Percentiles rank a stretch among this genome's conserved stretches.
Evolutionary conservation across 2,329 filamentous ascomycete genomes (phyloP).

Genomic region (Epichloe festucae): DNA sequence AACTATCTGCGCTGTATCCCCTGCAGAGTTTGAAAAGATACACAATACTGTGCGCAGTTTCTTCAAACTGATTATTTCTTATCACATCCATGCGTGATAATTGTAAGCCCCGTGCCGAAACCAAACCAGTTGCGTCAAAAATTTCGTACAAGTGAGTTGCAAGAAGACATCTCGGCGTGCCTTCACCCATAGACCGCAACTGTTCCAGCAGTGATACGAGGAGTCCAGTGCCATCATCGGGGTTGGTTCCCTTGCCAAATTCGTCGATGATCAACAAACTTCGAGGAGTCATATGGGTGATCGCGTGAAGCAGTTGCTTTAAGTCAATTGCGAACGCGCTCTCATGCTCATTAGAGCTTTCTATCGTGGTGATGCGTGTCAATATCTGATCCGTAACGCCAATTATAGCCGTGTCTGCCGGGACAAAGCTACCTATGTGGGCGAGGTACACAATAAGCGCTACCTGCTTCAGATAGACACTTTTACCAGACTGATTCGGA

Average conservation of each 20-base stretch:
- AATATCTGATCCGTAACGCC: slow-evolving; percentile 89
- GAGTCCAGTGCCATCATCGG: slow-evolving; percentile 44
- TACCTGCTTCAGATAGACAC: slow-evolving; percentile 85
- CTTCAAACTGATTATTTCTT: slow-evolving; percentile 36
- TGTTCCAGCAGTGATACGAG: slow-evolving; percentile 44
- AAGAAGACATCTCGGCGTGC: slow-evolving; percentile 43
- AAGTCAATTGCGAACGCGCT: slow-evolving; percentile 65
- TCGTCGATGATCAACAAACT: slow-evolving; percentile 89
- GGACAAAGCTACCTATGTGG: slow-evolving; percentile 86
- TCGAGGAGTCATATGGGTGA: slow-evolving; percentile 59
- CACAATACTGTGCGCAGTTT: slow-evolving; percentile 49
- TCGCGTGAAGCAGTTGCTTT: slow-evolving; percentile 68
- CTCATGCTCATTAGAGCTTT: slow-evolving; percentile 45
- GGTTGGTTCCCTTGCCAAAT: slow-evolving; percentile 57
- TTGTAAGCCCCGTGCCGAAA: slow-evolving; percentile 32
- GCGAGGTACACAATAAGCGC: slow-evolving; percentile 86
- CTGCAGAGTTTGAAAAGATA: slow-evolving; percentile 59
- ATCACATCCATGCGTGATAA: slow-evolving; percentile 62
- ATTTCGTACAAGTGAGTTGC: slow-evolving; percentile 60
- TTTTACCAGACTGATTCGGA: slow-evolving; percentile 94
- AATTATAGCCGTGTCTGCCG: slow-evolving; percentile 61
- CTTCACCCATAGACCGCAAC: slow-evolving; percentile 32
- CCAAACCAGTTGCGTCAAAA: slow-evolving; percentile 50
- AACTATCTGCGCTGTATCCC: slow-evolving; percentile 72
- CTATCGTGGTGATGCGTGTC: slow-evolving; percentile 67